Percentiles rank a stretch among this genome's conserved stretches.
Conservation (phyloP, 768 basidiomycete species). For the Russula griseocarnosa region DNA sequence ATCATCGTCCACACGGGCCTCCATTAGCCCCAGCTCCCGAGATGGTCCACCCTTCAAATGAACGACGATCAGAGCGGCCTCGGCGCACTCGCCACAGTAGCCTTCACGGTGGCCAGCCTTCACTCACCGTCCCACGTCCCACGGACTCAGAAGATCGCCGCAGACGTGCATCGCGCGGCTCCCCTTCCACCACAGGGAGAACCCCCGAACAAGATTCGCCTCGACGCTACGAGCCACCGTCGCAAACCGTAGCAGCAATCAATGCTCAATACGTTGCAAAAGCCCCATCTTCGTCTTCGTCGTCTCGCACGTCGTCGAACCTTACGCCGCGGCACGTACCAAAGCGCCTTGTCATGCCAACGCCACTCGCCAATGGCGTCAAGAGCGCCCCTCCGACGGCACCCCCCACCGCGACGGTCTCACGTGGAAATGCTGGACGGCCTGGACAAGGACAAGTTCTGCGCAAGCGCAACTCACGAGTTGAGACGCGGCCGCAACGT, state of each 20-base stretch:
- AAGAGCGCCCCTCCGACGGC: constrained; percentile 7
- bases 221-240: constrained; percentile 25
- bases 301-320: constrained; percentile 12
- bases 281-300: constrained; percentile 20
- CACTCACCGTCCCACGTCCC: background rate
- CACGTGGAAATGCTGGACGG: constrained; percentile 17
- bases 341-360: constrained; percentile 69
- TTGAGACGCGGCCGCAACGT: constrained; percentile 6
- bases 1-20: background rate
- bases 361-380: constrained; percentile 43
- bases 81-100: background rate
- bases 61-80: background rate
- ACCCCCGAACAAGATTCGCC: background rate
- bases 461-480: constrained; percentile 30
- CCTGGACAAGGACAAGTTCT: constrained; percentile 30
- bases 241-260: constrained; percentile 20
- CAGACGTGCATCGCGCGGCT: background rate
- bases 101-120: constrained; percentile 10
- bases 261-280: background rate
- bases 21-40: constrained; percentile 3
- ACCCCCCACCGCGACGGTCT: background rate
- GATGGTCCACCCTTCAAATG: background rate
- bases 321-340: constrained; percentile 45
- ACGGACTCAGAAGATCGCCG: background rate
- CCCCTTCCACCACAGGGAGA: constrained; percentile 1